These are phyloP conservation scores for Nitzschia inconspicua DNA, from an alignment of 108 stramenopile species.

Conservation along the genomic window DNA sequence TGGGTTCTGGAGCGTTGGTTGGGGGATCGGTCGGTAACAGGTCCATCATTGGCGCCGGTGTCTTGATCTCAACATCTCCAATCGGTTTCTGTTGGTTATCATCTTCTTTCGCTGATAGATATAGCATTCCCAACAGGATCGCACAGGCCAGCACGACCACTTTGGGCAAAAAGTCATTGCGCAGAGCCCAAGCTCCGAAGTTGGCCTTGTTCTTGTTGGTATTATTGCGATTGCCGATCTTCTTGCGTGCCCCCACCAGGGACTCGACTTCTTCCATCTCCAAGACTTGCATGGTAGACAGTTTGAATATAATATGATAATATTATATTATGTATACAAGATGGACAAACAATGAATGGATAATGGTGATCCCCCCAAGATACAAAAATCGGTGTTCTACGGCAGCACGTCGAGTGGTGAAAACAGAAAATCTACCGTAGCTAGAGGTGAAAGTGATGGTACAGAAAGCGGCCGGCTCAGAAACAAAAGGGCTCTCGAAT, in stretches of 20 bases:
- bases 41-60: not conserved
- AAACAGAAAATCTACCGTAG: too few relatives aligned
- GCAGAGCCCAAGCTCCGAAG: not conserved
- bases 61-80: not conserved
- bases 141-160: conserved; percentile 7
- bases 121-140: not conserved
- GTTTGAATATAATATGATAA: not conserved
- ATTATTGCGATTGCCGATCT: not conserved
- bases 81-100: not conserved
- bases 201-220: not conserved
- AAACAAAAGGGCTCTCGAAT: too few relatives aligned
- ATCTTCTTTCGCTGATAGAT: not conserved
- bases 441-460: too few relatives aligned
- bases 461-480: too few relatives aligned
- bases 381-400: too few relatives aligned
- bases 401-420: too few relatives aligned
- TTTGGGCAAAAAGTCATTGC: conserved; percentile 10
- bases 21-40: not conserved
- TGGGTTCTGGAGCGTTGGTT: not conserved
- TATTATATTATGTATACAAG: too few relatives aligned
- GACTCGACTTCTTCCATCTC: conserved; percentile 34
- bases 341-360: too few relatives aligned
- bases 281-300: conserved; percentile 21
- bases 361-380: too few relatives aligned
- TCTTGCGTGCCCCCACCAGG: conserved; percentile 8